Evolutionary conservation across 176 grass and related monocot species (phyloP), one percentile per base, ranked within the genome.

Genomic region (Oryza nivara): DNA sequence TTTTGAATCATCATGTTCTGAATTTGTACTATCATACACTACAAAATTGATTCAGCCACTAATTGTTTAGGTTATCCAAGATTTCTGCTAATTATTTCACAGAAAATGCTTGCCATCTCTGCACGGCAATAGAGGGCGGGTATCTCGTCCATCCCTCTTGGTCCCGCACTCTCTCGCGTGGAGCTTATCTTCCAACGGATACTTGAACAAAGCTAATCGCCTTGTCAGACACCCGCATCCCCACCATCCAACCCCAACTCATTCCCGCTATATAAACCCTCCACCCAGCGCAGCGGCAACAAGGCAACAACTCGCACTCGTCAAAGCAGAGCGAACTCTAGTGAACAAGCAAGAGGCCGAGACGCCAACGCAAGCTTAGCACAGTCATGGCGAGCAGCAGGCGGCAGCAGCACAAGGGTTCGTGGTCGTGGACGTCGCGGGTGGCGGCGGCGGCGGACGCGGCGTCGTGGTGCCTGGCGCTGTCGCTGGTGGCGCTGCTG

Each of bases 401-500:
- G 28, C 28, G 84, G 88, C 48, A 2, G 68, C 84, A 36, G 35
- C 35, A 7, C 9, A 70, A 23, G 2, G 26, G 3, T 63, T 9
- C 22, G 23, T 8, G 58, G 58, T 22, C 48, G 2, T 63, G 2
- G 28, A 10, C 22, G 60, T 17, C 76, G 77, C 8, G 80, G 70
- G 20, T 35, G 8, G 65, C 48, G 11, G 75, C 84, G 26, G 84
- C 80, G 46, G 96, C 89, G 32, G 89, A 95, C 79, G n/a, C 81
- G 35, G 80, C 92, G 3, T 90, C 92, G 5, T 98, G 91, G 96
- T 93, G 83, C 85, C 6, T 85, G 58, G 85, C 88, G 26, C 69
- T 98, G 48, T 74, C 83, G 60, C 12, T 92, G 61, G 70, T 95
- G 77, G 77, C 76, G 43, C 54, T 96, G 38, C 86, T 99, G 86